A percentile compares a stretch with the other conserved stretches of the same genome.
Evolutionary conservation across 2,329 filamentous ascomycete species (phyloP).

Genomic region (Hymenoscyphus linearis): DNA sequence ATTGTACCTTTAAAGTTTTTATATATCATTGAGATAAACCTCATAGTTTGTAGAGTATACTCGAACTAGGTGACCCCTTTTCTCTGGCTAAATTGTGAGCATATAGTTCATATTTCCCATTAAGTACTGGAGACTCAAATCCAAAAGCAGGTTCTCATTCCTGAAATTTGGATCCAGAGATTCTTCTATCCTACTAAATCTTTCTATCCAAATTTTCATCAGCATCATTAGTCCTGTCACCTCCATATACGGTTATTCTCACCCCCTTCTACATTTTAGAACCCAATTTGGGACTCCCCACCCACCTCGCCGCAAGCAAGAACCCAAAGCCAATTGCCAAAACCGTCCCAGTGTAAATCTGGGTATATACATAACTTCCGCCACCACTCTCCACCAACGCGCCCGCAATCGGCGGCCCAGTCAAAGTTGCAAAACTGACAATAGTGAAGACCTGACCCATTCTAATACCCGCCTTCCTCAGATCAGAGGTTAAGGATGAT

Average conservation of each 20-base stretch:
- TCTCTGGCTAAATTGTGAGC: too few species aligned
- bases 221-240: too few species aligned
- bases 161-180: too few species aligned
- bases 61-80: too few species aligned
- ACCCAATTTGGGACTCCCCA: constrained; percentile 27
- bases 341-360: constrained; percentile 44
- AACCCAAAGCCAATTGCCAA: constrained; percentile 40
- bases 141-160: too few species aligned
- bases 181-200: too few species aligned
- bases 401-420: constrained; percentile 31
- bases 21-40: too few species aligned
- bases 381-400: constrained; percentile 41
- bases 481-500: constrained; percentile 9
- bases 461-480: constrained; percentile 12
- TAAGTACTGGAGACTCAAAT: too few species aligned
- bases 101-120: too few species aligned
- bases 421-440: constrained; percentile 11
- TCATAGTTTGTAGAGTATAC: too few species aligned
- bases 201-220: too few species aligned
- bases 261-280: constrained; percentile 20
- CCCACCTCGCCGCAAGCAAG: constrained; percentile 37
- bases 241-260: too few species aligned
- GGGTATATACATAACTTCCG: constrained; percentile 45
- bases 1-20: not conserved
- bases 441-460: constrained; percentile 14